Base-by-base conservation (phyloP, 495 filamentous ascomycete species). In the Rusavskia elegans region DNA sequence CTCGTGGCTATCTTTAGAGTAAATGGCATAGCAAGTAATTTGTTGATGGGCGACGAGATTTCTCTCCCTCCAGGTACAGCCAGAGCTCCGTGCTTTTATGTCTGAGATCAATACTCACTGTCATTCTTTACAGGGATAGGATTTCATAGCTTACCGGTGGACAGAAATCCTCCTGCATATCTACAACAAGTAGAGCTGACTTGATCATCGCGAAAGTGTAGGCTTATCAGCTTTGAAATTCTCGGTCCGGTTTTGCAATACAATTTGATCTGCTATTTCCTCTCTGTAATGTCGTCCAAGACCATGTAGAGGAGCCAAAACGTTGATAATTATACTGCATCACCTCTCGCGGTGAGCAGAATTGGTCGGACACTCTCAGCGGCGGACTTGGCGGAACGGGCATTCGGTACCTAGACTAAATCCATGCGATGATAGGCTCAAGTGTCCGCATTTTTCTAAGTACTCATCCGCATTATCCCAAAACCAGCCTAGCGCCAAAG, bases 151-250 rank as follows among this genome's bases (percentile, higher is more conserved):
- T 63, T 65, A 92, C 86, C 23, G 90, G 90, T 54, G 85, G 87
- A 66, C 87, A 95, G 67, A 98, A 98, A 71, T 96, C 92, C 65
- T 95, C 86, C 68, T 98, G 92, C 67, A 95, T 73, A 64, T 96
- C 89, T 20, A 96, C 81, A 8, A 95, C 74, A 36, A 96, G 61
- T 23, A 87, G 64, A 19, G 83, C 83, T 42, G 77, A 72, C 48
- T 63, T 72, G 65, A 6, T 23, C 44, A 46, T 46, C 5, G 44
- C 11, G 44, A 25, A 46, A 20, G 29, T 11, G 40, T 42, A 27
- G 25, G 25, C 25, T 27, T 27, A 27, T 6, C 25, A 27, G 25
- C 25, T 27, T 27, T 27, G 25, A 6, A 27, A 1, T 27, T 27
- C 25, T 5, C 4, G 4, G 0, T 27, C 4, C 25, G 25, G 25